These are phyloP conservation scores for Barbatosphaeria neglecta DNA, from an alignment of 495 filamentous ascomycete genomes.

Conservation along the genomic window DNA sequence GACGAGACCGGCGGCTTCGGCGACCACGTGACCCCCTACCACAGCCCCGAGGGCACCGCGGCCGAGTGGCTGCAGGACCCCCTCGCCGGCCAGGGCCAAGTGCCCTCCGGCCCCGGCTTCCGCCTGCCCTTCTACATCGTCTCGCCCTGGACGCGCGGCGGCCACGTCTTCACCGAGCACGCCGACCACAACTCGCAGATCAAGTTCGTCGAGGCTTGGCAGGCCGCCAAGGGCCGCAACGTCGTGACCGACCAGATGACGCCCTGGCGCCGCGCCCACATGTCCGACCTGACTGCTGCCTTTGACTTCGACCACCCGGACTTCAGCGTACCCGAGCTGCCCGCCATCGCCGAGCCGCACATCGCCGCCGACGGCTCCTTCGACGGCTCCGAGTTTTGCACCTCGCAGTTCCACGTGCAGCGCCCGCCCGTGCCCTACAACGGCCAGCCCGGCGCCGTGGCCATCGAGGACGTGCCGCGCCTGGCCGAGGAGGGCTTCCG, in stretches of 20 bases:
- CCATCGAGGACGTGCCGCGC: conserved; percentile 3
- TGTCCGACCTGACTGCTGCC: conserved; percentile 43
- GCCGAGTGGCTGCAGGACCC: conserved; percentile 48
- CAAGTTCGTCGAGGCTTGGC: conserved; percentile 43
- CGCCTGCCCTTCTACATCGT: conserved; percentile 46
- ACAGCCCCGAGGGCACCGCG: conserved; percentile 35
- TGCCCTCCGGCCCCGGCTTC: conserved; percentile 41
- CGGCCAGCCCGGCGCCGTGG: conserved; percentile 14
- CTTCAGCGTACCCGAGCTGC: conserved; percentile 30
- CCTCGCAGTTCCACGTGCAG: conserved; percentile 18
- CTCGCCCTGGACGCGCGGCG: conserved; percentile 45
- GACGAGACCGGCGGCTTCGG: conserved; percentile 46
- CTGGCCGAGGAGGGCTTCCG: conserved; percentile 39
- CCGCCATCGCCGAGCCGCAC: conserved; percentile 27
- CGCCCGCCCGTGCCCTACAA: conserved; percentile 39
- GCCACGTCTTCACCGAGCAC: conserved; percentile 42
- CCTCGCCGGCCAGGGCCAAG: conserved; percentile 30
- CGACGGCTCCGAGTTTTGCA: conserved; percentile 32
- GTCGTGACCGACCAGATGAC: conserved; percentile 38
- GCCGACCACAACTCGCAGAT: conserved; percentile 49
- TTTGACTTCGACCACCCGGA: conserved; percentile 42
- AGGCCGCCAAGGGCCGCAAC: conserved; percentile 36
- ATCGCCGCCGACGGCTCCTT: conserved; percentile 22
- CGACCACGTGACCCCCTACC: conserved; percentile 44
- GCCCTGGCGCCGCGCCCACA: conserved; percentile 39